Conservation (phyloP, 768 basidiomycete genomes). For the Panus rudis region DNA sequence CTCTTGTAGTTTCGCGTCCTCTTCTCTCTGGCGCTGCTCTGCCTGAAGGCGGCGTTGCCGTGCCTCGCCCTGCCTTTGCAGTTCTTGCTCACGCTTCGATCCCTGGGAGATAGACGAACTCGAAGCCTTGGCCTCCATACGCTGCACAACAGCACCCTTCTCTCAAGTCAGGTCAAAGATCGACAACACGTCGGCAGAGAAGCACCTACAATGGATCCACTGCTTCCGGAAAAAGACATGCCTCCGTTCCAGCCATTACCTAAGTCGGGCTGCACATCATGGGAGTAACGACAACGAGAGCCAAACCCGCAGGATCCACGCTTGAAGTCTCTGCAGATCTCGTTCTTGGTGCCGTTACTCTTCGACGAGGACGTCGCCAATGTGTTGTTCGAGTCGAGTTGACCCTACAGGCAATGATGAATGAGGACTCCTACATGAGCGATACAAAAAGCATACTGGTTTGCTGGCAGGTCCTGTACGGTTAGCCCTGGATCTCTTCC, state of each 20-base stretch:
- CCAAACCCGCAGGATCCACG: constrained; percentile 1
- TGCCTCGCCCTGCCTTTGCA: neutral
- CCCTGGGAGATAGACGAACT: neutral
- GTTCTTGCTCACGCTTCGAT: neutral
- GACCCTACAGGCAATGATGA: too few relatives aligned
- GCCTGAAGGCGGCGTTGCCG: neutral
- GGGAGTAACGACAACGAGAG: constrained; percentile 2
- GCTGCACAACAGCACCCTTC: neutral
- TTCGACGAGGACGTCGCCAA: neutral
- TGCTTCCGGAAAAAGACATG: too few relatives aligned
- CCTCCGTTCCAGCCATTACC: too few relatives aligned
- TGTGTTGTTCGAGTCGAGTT: too few relatives aligned
- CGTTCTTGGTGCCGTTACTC: constrained; percentile 4
- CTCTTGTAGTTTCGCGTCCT: neutral
- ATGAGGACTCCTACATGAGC: too few relatives aligned
- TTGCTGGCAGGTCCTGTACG: too few relatives aligned
- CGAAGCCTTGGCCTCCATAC: neutral
- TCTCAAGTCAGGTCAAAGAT: neutral
- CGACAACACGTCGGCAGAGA: neutral
- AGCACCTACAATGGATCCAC: too few relatives aligned
- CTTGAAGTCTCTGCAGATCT: neutral
- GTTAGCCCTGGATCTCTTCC: too few relatives aligned
- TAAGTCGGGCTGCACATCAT: too few relatives aligned
- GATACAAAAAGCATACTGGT: too few relatives aligned
- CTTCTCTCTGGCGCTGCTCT: constrained; percentile 1